Conservation (phyloP, 208 protist species). For the Naegleria fowleri region DNA sequence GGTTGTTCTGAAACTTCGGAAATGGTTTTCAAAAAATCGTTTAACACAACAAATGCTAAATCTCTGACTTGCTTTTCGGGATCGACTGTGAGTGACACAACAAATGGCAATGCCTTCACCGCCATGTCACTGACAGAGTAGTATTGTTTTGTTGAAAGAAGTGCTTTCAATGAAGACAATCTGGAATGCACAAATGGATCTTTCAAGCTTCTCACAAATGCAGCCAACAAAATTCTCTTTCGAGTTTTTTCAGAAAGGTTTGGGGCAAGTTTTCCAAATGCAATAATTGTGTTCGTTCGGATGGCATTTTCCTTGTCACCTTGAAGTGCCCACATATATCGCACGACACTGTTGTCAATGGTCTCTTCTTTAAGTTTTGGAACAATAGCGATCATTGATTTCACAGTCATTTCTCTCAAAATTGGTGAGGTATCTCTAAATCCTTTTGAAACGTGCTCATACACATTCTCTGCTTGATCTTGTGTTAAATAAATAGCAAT, state of each 20-base stretch:
- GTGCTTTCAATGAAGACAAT: constrained; percentile 54
- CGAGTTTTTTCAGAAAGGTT: constrained; percentile 51
- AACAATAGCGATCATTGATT: constrained; percentile 62
- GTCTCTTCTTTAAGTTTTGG: constrained; percentile 49
- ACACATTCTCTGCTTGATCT: constrained; percentile 53
- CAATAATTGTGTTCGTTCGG: constrained; percentile 75
- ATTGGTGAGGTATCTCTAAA: constrained; percentile 55
- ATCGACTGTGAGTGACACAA: constrained; percentile 62
- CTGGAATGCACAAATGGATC: constrained; percentile 67
- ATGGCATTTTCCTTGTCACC: constrained; percentile 62
- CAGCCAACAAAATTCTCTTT: constrained; percentile 52
- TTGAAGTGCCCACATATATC: constrained; percentile 58
- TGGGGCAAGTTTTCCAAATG: constrained; percentile 56
- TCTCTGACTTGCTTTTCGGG: constrained; percentile 50
- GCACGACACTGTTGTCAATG: constrained; percentile 57
- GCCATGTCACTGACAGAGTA: constrained; percentile 52
- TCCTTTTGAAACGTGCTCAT: constrained; percentile 59
- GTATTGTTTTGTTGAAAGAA: constrained; percentile 48
- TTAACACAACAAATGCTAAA: constrained; percentile 49
- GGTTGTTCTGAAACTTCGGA: neutral
- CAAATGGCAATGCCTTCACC: constrained; percentile 52
- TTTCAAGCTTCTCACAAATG: constrained; percentile 65
- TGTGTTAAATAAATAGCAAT: constrained; percentile 53
- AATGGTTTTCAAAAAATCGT: constrained; percentile 16
- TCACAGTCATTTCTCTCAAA: constrained; percentile 65